Percentiles rank a stretch among this genome's conserved stretches.
phyloP scores from a whole-genome alignment of 2,329 filamentous ascomycete species.

The Colletotrichum chlorophyti region DNA sequence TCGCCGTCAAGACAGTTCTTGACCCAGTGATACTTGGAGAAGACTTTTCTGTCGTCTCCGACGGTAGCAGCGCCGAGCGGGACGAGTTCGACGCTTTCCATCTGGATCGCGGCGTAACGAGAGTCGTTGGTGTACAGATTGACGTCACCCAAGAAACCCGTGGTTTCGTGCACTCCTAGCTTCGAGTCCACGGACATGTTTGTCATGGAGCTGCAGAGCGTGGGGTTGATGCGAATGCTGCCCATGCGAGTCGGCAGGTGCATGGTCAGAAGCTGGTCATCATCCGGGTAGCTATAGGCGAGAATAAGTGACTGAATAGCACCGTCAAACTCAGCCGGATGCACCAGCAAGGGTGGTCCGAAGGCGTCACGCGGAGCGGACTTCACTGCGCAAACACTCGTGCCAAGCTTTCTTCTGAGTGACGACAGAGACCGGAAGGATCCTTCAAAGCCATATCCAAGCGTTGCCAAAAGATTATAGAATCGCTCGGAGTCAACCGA shows the following conservation, averaged over 20 bases:
- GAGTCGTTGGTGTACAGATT: conserved; percentile 27
- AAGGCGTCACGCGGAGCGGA: neutral
- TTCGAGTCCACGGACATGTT: neutral
- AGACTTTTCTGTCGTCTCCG: neutral
- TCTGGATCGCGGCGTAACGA: conserved; percentile 22
- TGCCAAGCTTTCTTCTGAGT: conserved; percentile 22
- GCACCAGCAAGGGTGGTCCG: conserved; percentile 33
- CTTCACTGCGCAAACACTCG: neutral
- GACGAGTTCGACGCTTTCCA: conserved; percentile 29
- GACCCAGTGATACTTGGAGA: neutral
- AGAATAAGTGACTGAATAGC: conserved; percentile 40
- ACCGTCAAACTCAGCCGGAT: conserved; percentile 40
- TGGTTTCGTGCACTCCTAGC: neutral
- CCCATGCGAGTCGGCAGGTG: conserved; percentile 38
- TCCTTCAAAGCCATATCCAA: conserved; percentile 29
- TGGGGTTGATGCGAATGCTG: conserved; percentile 29
- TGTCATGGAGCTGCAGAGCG: neutral
- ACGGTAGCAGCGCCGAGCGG: conserved; percentile 30
- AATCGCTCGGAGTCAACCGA: conserved; percentile 3
- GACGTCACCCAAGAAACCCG: conserved; percentile 14
- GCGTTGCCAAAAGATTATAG: conserved; percentile 23
- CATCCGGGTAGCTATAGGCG: conserved; percentile 37
- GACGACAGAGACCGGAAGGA: conserved; percentile 21
- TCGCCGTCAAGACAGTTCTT: neutral
- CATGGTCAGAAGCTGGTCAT: conserved; percentile 37